Evolutionary conservation across 1,284 basidiomycete species (phyloP), one percentile per base, ranked within the genome.

Genomic region (Vanrija pseudolonga): DNA sequence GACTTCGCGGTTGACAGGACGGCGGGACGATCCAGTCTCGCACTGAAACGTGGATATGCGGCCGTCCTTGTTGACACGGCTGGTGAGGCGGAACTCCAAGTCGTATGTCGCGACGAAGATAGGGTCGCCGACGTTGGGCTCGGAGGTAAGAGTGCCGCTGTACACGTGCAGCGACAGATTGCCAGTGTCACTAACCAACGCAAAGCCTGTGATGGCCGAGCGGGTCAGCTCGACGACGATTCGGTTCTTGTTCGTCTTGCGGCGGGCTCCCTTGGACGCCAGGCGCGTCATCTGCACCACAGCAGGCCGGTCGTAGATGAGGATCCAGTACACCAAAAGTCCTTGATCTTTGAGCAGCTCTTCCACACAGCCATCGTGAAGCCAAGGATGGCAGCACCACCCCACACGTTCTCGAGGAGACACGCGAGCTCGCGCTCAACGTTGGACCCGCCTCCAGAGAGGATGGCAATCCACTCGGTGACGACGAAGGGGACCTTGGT

Each of bases 401-500:
- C 32, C 32, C 12, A 15, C 12, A 32, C 32, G 19, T 46, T 50
- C 6, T 28, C 39, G 7, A 52, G 47, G 17, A 56, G 42, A 23
- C 49, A 49, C 22, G 45, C 39, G 17, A 56, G 42, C 44, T 56
- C 55, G 18, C 55, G 50, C 36, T 56, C 50, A 4, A 47, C 32
- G 38, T 56, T 52, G 6, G 41, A 37, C 19, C 45, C 47, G 3
- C 50, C 55, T 17, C 50, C 50, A 2, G 50, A 36, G 37, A 52
- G 41, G 43, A 56, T 49, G 15, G 51, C 55, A 17, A 49, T 48
- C 46, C 50, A 56, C 50, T 56, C 52, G 50, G 52, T 40, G 26
- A 42, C 43, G 32, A 20, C 17, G 38, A 49, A 44, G 24, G 50
- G 46, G 6, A 51, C 11, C 22, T 32, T 32, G 32, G 12, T 8